These are phyloP conservation scores for Lippia alba DNA, from an alignment of 305 asterid genomes.

Conservation along the genomic window DNA sequence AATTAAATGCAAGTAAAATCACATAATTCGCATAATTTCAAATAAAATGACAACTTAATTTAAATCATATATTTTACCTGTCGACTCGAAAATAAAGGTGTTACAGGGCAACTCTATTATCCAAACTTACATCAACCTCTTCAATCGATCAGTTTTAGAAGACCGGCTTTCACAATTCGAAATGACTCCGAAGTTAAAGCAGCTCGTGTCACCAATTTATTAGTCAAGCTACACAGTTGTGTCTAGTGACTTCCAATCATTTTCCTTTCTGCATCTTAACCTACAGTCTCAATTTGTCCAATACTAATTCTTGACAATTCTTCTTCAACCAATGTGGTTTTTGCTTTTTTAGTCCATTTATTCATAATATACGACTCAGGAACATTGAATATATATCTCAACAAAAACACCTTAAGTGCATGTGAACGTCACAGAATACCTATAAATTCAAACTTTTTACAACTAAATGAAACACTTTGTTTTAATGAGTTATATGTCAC, in stretches of 20 bases:
- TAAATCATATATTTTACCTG: too few species aligned
- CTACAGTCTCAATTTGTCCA: neutral
- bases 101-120: neutral
- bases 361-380: neutral
- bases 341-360: too few species aligned
- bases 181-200: neutral
- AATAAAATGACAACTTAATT: too few species aligned
- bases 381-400: neutral
- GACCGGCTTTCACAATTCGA: neutral
- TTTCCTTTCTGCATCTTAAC: neutral
- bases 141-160: neutral
- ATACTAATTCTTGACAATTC: neutral
- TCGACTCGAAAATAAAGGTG: too few species aligned
- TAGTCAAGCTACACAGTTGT: neutral
- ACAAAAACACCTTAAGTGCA: neutral
- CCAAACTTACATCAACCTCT: neutral
- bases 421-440: slow-evolving; percentile 1
- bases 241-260: neutral
- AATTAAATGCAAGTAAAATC: too few species aligned
- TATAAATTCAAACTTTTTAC: slow-evolving; percentile 12
- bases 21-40: too few species aligned
- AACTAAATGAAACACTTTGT: neutral
- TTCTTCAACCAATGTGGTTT: too few species aligned
- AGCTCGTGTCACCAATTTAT: slow-evolving; percentile 4
- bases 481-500: neutral